These are phyloP conservation scores for Yarrowia sp. DNA, from an alignment of 805 yeast species.

Conservation along the genomic window DNA sequence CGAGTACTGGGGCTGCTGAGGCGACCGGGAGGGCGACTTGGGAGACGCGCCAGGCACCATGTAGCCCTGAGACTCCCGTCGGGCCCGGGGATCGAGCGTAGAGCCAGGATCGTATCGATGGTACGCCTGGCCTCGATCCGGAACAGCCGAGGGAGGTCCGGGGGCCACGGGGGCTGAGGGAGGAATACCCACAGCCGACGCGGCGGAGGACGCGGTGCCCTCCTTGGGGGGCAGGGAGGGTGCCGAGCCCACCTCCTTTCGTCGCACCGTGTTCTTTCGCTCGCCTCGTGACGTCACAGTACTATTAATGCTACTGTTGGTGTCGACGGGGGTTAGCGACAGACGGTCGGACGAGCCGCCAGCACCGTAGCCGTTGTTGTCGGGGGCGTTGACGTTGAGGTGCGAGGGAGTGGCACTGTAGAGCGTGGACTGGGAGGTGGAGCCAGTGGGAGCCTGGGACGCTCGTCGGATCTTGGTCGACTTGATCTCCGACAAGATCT, in stretches of 20 bases:
- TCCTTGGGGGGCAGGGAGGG: slow-evolving; percentile 27
- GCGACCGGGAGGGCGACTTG: slow-evolving; percentile 8
- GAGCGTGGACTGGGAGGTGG: slow-evolving; percentile 5
- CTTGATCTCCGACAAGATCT: slow-evolving; percentile 78
- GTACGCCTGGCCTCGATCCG: slow-evolving; percentile 20
- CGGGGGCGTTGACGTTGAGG: neutral
- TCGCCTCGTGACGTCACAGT: slow-evolving; percentile 26
- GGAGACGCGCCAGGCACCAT: neutral
- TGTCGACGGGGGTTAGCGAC: slow-evolving; percentile 19
- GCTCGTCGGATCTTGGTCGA: slow-evolving; percentile 53
- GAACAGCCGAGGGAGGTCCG: slow-evolving; percentile 8
- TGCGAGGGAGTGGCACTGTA: slow-evolving; percentile 31
- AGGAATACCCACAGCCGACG: neutral
- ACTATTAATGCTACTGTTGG: slow-evolving; percentile 22
- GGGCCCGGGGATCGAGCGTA: slow-evolving; percentile 4
- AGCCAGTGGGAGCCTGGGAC: slow-evolving; percentile 20
- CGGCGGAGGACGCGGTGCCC: neutral
- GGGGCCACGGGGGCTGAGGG: neutral
- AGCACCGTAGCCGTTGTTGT: neutral
- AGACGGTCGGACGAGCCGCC: neutral
- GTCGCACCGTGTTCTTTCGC: slow-evolving; percentile 33
- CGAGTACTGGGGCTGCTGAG: slow-evolving; percentile 7
- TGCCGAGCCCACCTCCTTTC: slow-evolving; percentile 36
- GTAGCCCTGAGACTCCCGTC: slow-evolving; percentile 11
- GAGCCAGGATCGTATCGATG: slow-evolving; percentile 17